phyloP scores from a whole-genome alignment of 805 yeast genomes.

The Zygoascus ofunaensis region DNA sequence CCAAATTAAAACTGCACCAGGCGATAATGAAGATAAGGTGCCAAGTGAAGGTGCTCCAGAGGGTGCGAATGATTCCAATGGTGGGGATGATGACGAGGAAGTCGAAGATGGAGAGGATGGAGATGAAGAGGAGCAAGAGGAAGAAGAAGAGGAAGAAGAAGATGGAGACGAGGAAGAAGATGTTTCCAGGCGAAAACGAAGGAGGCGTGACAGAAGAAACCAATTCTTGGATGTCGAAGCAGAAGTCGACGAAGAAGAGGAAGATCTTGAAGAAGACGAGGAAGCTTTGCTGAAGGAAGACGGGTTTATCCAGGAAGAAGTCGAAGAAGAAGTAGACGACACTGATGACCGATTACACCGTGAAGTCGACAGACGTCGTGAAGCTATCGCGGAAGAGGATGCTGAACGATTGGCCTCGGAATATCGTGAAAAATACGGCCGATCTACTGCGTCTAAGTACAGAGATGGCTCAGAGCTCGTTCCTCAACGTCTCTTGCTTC shows the following conservation, averaged over 20 bases:
- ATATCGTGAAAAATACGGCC: slow-evolving; percentile 84
- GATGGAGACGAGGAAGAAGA: slow-evolving; percentile 89
- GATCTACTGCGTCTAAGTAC: slow-evolving; percentile 69
- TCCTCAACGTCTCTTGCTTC: slow-evolving; percentile 86
- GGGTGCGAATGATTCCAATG: slow-evolving; percentile 4
- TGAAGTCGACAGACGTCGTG: slow-evolving; percentile 66
- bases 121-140: slow-evolving; percentile 42
- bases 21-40: slow-evolving; percentile 36
- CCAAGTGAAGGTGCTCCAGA: slow-evolving; percentile 27
- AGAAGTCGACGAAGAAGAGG: slow-evolving; percentile 97
- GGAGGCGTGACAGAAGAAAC: slow-evolving; percentile 46
- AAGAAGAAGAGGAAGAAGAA: slow-evolving; percentile 62
- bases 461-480: slow-evolving; percentile 81
- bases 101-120: slow-evolving; percentile 51
- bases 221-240: slow-evolving; percentile 98
- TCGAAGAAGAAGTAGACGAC: slow-evolving; percentile 48
- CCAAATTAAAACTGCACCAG: too few species aligned
- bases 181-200: slow-evolving; percentile 38
- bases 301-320: slow-evolving; percentile 40
- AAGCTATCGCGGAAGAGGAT: slow-evolving; percentile 83
- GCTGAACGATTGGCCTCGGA: slow-evolving; percentile 91
- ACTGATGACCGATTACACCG: slow-evolving; percentile 76
- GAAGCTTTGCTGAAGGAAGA: slow-evolving; percentile 81
- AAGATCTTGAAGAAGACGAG: slow-evolving; percentile 86
- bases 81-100: slow-evolving; percentile 30